Conservation (phyloP, 768 basidiomycete species). For the Coprinopsis marcescibilis region DNA sequence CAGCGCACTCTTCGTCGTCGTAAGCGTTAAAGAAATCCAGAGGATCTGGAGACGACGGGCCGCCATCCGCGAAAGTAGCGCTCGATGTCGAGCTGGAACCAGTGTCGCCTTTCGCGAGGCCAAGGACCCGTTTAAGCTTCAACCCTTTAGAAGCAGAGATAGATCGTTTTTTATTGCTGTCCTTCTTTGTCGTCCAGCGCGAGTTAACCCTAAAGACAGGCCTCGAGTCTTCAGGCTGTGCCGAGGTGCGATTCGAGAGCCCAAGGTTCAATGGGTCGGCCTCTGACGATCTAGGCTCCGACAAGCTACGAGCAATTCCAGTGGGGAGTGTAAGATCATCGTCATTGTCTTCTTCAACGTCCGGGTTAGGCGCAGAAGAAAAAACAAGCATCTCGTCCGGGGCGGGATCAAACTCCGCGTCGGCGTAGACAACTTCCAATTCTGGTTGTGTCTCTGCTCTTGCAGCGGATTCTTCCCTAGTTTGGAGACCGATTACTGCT, state of each 20-base stretch:
- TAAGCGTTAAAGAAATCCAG: background rate
- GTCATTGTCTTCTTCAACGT: constrained; percentile 5
- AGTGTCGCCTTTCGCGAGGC: background rate
- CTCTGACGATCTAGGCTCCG: background rate
- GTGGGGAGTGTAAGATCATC: background rate
- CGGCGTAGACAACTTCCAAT: background rate
- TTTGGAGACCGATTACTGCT: background rate
- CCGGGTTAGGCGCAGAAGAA: constrained; percentile 8
- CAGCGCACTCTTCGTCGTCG: background rate
- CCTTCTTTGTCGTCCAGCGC: background rate
- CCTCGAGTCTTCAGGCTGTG: background rate
- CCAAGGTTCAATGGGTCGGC: constrained; percentile 1
- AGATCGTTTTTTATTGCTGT: no score
- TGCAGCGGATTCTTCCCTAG: no score
- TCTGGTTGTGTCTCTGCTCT: no score
- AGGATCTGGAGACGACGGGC: background rate
- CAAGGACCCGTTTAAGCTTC: no score
- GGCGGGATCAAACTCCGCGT: constrained; percentile 6
- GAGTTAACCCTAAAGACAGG: background rate
- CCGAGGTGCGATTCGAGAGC: background rate
- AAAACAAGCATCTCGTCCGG: constrained; percentile 5
- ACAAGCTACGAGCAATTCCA: background rate
- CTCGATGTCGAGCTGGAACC: background rate
- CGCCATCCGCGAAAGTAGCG: background rate
- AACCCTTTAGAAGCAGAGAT: no score